A percentile compares a stretch with the other conserved stretches of the same genome.
Conservation (phyloP, 441 rosid species). For the Adansonia gregorii region DNA sequence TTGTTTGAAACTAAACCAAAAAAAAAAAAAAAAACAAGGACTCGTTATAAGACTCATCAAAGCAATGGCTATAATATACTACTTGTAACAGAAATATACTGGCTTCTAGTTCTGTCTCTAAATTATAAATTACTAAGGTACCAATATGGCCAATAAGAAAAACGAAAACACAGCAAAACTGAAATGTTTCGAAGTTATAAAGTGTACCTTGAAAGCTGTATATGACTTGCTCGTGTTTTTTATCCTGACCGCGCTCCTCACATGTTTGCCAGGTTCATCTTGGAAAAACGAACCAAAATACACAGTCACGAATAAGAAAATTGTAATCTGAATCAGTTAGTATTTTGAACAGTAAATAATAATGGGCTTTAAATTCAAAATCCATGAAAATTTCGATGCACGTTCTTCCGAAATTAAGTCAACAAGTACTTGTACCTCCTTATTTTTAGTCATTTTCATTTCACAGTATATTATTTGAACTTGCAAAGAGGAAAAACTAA, state of each 20-base stretch:
- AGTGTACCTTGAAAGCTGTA: slow-evolving; percentile 83
- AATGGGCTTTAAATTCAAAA: background rate
- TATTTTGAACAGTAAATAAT: background rate
- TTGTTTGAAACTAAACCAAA: slow-evolving; percentile 65
- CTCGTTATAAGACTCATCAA: slow-evolving; percentile 1
- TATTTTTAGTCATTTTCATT: background rate
- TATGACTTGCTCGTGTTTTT: slow-evolving; percentile 89
- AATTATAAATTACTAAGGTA: slow-evolving; percentile 38
- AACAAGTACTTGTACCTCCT: background rate
- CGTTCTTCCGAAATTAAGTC: background rate
- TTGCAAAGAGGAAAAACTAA: background rate
- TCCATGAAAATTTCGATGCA: background rate
- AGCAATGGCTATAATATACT: background rate
- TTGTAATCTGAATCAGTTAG: background rate
- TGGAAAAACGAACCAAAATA: slow-evolving; percentile 29
- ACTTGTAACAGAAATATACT: background rate
- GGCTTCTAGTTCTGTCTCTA: background rate
- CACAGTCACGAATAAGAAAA: slow-evolving; percentile 16
- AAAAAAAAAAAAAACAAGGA: slow-evolving; percentile 16
- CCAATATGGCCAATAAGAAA: background rate
- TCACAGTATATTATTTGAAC: background rate
- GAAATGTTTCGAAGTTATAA: background rate
- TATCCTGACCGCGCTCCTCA: slow-evolving; percentile 85
- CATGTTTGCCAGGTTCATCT: slow-evolving; percentile 99
- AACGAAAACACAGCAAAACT: background rate